Base-by-base conservation (phyloP, 192 early-diverging fungal genomes). In the Coemansia sp. region DNA sequence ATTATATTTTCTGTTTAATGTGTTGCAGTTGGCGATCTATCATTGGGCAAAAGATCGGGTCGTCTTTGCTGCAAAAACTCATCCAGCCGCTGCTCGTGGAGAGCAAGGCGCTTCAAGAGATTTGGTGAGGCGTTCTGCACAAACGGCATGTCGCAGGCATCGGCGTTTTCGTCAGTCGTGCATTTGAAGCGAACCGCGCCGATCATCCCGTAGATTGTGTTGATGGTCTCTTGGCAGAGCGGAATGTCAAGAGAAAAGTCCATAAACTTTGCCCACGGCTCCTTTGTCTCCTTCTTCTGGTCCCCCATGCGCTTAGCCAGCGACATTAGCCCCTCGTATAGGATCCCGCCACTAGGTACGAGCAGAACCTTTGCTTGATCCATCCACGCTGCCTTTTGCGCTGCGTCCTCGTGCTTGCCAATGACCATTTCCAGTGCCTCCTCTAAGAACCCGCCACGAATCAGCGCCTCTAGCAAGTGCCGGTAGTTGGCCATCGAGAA, bases 381-480 rank as follows among this genome's bases (percentile, higher is more conserved):
- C 6, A 45, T 33, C 34, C 58, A 70, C 14, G 3, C 20, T 0
- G 43, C 57, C 1, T 31, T 43, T 34, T 48, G 58, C 31, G 18
- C 60, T 7, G 65, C 35, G 14, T 35, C 64, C 53, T 81, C 78
- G 39, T 65, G 48, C 18, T 48, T 45, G 14, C 66, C 69, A n/a
- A 81, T 58, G 11, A 70, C 47, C 78, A 81, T 75, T n/a, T 53
- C 41, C 35, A 81, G 16, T 3, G 62, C 59, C 25, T 75, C 73
- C 21, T 65, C 63, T 33, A 81, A 37, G 31, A 75, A 68, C 11
- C 69, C 72, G 31, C 48, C 66, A 10, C 69, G 65, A 23, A 75
- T 39, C 59, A 81, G 52, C 21, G 78, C 66, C 68, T 81, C 78
- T 10, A 69, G 60, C 43, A 81, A 35, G 20, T 81, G 78, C 57